Evolutionary conservation across 2,329 filamentous ascomycete genomes (phyloP), one percentile per base, ranked within the genome.

Genomic region (Orbilia oligospora): DNA sequence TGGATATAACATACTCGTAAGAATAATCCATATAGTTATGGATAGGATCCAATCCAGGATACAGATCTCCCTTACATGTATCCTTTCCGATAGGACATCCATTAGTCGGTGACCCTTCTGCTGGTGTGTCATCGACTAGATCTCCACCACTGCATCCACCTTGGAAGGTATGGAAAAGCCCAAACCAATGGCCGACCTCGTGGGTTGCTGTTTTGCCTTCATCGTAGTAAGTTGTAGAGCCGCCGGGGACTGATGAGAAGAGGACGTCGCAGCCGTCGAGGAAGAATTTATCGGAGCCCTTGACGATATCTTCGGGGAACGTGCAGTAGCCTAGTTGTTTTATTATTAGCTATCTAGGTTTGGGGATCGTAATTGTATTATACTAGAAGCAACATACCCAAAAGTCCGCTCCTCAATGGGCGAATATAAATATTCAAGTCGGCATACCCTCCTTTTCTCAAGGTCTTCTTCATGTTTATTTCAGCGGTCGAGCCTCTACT

Each of bases 1-100:
- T 14, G n/a, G 46, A 27, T 5, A 20, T 33, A 22, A 65, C 71
- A 65, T 63, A 77, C 72, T 77, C 72, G 36, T 71, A 48, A 18
- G 66, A 63, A 72, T 84, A 84, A 73, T 84, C 82, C 83, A 84
- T 84, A 80, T 81, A 83, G 75, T 84, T 84, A 38, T 82, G 81
- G 48, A 84, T 82, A 0, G 83, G 82, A 71, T 84, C 83, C 22
- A 80, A 12, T 0, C 83, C 83, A 8, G 80, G 22, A 49, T 71
- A 76, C 67, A 51, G 63, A 38, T 81, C 80, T 6, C 72, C 72
- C 2, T 38, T 20, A 80, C 83, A 84, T 3, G 81, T 81, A 36
- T 84, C 83, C 18, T 81, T 80, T 30, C 80, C 80, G 3, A 16
- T 70, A 5, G 81, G 80, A 73, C 84, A 84, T 10, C 82, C 83